Base-by-base conservation (phyloP, 305 asterid species). In the Striga hermonthica region DNA sequence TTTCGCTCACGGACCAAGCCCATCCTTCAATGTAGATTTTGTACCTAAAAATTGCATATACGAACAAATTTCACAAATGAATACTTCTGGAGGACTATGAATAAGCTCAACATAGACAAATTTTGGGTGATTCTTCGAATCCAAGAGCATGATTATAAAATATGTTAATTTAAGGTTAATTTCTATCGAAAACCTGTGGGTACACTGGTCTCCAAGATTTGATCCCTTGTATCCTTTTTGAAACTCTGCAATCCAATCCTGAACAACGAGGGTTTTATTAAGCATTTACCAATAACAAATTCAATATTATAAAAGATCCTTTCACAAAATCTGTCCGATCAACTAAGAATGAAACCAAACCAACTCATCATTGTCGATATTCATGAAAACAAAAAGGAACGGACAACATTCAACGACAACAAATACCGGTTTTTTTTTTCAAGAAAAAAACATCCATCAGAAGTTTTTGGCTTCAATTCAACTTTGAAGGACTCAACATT, bases 1-100 rank as follows among this genome's bases (percentile, higher is more conserved):
- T 93, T 47, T 93, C 94, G 13, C 98, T 93, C 50, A 86, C 96
- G 0, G 98, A 90, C 97, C 98, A 90, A 3, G 85, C 96, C 81
- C 78, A 82, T 72, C 97, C 98, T 79, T 93, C 98, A 45, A 88
- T 81, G 13, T 87, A 93, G 1, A 93, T 93, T 69, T 90, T 93
- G 78, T 82, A 93, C 76, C 96, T 93, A 71, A 64, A 64, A 49
- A 37, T 22, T 4, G 41, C 65, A 45, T 7, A 28, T 7, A 57
- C 55, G 7, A 36, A 41, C 34, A 45, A 40, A 49, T 35, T 37
- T 9, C 56, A 36, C 31, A 35, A 57, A 47, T 52, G 35, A 67
- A 9, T 56, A 31, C 7, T 37, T 36, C n/a, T 4, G 10, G 41
- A 11, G 56, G 55, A 54, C 9, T 7, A 4, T 53, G 15, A 65